phyloP scores from a whole-genome alignment of 2,329 filamentous ascomycete species.

The Metarhizium humberi region DNA sequence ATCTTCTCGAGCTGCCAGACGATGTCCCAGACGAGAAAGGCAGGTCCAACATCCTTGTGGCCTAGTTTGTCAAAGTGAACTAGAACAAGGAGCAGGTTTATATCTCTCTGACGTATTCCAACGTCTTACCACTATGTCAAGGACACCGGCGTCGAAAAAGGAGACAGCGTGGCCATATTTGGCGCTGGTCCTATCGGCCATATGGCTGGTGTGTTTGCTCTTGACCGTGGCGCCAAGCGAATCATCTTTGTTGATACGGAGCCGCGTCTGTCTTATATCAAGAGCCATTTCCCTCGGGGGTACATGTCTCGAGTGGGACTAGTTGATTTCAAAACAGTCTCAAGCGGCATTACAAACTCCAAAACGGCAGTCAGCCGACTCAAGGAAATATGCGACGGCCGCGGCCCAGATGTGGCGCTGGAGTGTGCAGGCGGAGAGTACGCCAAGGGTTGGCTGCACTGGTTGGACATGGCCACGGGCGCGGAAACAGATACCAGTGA shows the following conservation, averaged over 20 bases:
- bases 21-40: slow-evolving; percentile 77
- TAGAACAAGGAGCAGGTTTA: slow-evolving; percentile 29
- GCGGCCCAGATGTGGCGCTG: slow-evolving; percentile 49
- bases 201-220: too few relatives aligned
- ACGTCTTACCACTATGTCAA: slow-evolving; percentile 78
- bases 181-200: slow-evolving; percentile 57
- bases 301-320: too few relatives aligned
- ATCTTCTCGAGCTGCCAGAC: slow-evolving; percentile 69
- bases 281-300: too few relatives aligned
- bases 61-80: too few relatives aligned
- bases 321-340: too few relatives aligned
- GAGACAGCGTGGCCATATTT: slow-evolving; percentile 72
- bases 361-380: too few relatives aligned
- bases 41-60: background rate
- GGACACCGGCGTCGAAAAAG: slow-evolving; percentile 71
- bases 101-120: slow-evolving; percentile 72
- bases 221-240: too few relatives aligned
- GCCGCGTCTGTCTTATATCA: too few relatives aligned
- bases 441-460: slow-evolving; percentile 51
- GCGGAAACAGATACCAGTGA: slow-evolving; percentile 80
- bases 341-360: too few relatives aligned
- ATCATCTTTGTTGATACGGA: too few relatives aligned
- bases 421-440: slow-evolving; percentile 57
- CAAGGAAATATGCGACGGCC: too few relatives aligned
- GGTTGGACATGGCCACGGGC: slow-evolving; percentile 47